Evolutionary conservation across 2,329 filamentous ascomycete species (phyloP).

Genomic region (Aspergillus pseudoviridinutans): DNA sequence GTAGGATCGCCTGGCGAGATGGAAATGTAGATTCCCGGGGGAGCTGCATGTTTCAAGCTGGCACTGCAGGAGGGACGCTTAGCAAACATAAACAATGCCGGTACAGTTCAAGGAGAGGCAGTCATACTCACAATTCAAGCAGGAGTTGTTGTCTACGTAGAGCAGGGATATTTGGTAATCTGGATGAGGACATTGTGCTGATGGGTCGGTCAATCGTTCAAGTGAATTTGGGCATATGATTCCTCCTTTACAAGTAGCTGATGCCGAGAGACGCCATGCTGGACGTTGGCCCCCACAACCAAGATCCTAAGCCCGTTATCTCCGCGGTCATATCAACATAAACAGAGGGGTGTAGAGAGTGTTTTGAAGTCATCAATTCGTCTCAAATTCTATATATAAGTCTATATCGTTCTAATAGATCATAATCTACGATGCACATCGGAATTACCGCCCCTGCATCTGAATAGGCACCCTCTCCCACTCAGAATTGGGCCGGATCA

Average conservation of each 20-base stretch:
- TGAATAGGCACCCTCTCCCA: background rate
- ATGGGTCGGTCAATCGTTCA: background rate
- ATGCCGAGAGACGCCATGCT: background rate
- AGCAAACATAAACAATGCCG: slow-evolving; percentile 7
- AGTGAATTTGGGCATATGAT: too few relatives aligned
- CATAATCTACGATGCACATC: background rate
- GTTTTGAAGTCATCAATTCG: background rate
- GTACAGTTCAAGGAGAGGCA: background rate
- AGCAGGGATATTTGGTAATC: slow-evolving; percentile 42
- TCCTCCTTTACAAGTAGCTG: background rate
- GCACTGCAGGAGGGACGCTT: slow-evolving; percentile 52
- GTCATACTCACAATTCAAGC: slow-evolving; percentile 69
- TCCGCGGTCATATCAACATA: slow-evolving; percentile 1
- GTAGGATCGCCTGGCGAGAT: slow-evolving; percentile 76
- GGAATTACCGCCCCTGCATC: background rate
- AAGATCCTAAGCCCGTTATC: slow-evolving; percentile 11
- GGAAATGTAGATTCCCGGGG: slow-evolving; percentile 81
- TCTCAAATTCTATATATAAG: background rate
- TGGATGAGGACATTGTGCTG: slow-evolving; percentile 31
- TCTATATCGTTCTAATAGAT: background rate
- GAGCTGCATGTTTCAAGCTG: slow-evolving; percentile 75
- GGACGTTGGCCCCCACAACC: background rate
- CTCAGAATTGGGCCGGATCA: slow-evolving; percentile 16
- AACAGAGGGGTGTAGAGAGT: background rate
- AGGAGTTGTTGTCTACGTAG: slow-evolving; percentile 73